A percentile compares a stretch with the other conserved stretches of the same genome.
phyloP scores from a whole-genome alignment of 257 asterid species.

The Fraxinus anomala region DNA sequence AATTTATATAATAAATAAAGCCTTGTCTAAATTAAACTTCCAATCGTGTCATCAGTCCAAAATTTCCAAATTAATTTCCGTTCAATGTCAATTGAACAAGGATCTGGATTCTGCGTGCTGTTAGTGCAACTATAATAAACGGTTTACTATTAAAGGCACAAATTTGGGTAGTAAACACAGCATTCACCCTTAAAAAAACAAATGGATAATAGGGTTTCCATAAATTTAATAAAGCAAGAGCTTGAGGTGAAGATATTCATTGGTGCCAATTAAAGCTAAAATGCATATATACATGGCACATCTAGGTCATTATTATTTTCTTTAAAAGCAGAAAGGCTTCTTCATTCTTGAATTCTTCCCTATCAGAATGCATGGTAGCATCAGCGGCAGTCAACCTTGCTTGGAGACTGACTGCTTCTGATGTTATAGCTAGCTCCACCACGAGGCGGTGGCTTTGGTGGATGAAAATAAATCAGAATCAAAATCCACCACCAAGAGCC shows the following conservation, averaged over 20 bases:
- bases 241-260: not conserved
- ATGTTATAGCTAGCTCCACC: conserved; percentile 26
- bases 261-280: conserved; percentile 8
- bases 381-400: conserved; percentile 36
- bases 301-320: conserved; percentile 1
- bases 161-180: not conserved
- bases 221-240: not conserved
- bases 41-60: no score
- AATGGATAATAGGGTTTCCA: not conserved
- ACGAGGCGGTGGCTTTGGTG: not conserved
- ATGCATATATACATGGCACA: conserved; percentile 21
- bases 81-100: not conserved
- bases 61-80: no score
- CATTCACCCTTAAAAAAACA: not conserved
- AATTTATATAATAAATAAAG: no score
- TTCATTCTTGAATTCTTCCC: conserved; percentile 10
- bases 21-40: no score
- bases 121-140: not conserved
- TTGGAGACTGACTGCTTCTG: conserved; percentile 40
- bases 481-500: conserved; percentile 50
- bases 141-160: not conserved
- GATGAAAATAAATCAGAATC: conserved; percentile 19
- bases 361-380: conserved; percentile 30
- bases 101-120: not conserved
- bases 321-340: conserved; percentile 14